phyloP scores from a whole-genome alignment of 129 eudicot genomes.

The Sambucus nigra region DNA sequence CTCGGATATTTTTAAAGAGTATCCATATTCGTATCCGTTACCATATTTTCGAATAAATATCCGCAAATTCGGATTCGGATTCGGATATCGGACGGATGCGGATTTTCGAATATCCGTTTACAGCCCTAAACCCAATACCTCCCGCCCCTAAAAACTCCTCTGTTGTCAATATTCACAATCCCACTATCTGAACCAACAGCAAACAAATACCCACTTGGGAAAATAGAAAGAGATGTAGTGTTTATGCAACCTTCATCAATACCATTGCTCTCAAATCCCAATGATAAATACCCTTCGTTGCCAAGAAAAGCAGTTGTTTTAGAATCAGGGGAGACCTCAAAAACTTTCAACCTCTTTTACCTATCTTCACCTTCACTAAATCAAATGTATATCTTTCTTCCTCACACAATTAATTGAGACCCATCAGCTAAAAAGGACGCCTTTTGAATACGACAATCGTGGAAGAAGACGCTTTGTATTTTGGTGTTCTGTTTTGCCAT shows the following conservation, averaged over 20 bases:
- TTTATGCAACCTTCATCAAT: constrained; percentile 78
- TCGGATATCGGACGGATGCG: no score
- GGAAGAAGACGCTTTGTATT: constrained; percentile 65
- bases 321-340: constrained; percentile 95
- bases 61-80: no score
- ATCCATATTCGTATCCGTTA: no score
- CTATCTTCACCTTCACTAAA: constrained; percentile 51
- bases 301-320: constrained; percentile 76
- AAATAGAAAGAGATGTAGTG: no score
- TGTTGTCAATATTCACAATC: constrained; percentile 71
- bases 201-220: no score
- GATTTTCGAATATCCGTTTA: no score
- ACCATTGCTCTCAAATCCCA: no score
- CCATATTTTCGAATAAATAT: no score
- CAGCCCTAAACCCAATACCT: no score
- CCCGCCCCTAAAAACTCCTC: constrained; percentile 83
- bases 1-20: no score
- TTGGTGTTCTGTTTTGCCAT: constrained; percentile 76
- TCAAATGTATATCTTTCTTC: constrained; percentile 75
- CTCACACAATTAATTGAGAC: constrained; percentile 72
- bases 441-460: constrained; percentile 74
- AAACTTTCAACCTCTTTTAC: constrained; percentile 64
- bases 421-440: constrained; percentile 85
- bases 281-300: constrained; percentile 77
- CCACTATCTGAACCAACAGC: constrained; percentile 94